phyloP scores from a whole-genome alignment of 1,284 basidiomycete genomes.

The Puccinia triticina region DNA sequence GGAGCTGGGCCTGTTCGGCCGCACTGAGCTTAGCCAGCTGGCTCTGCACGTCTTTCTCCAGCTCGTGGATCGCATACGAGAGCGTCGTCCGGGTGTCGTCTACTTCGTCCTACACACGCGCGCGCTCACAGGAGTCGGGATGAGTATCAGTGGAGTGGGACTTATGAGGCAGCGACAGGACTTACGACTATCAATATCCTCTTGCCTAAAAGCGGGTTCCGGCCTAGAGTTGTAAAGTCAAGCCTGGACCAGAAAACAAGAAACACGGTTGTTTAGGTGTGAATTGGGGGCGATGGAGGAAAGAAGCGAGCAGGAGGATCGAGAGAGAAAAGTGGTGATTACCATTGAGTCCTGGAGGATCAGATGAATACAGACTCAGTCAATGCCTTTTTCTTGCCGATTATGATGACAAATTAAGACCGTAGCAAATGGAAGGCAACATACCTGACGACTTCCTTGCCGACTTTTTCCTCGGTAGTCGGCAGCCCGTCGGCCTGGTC shows the following conservation, averaged over 20 bases:
- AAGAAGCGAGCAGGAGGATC: background rate
- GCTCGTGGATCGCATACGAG: slow-evolving; percentile 77
- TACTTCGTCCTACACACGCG: slow-evolving; percentile 74
- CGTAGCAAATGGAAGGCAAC: background rate
- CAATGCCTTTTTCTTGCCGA: background rate
- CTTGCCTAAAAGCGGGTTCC: slow-evolving; percentile 75
- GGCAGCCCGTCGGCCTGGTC: slow-evolving; percentile 39
- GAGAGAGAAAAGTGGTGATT: slow-evolving; percentile 2
- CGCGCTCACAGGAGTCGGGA: background rate
- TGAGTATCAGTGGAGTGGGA: no score
- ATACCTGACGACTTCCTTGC: slow-evolving; percentile 49
- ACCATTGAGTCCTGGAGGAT: slow-evolving; percentile 41
- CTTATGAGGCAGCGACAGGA: no score
- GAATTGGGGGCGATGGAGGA: background rate
- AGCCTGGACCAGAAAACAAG: slow-evolving; percentile 12
- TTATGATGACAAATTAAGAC: background rate
- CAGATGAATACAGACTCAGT: background rate
- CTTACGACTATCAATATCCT: slow-evolving; percentile 79
- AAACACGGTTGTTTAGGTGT: background rate
- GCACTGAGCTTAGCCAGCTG: slow-evolving; percentile 55
- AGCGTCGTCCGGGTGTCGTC: slow-evolving; percentile 84
- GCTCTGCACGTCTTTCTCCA: slow-evolving; percentile 79
- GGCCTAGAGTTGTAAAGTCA: slow-evolving; percentile 58
- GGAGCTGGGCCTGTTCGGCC: slow-evolving; percentile 64
- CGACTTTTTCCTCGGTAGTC: slow-evolving; percentile 49